These are phyloP conservation scores for Tolypocladium tundrense DNA, from an alignment of 2,329 filamentous ascomycete species.

Conservation along the genomic window DNA sequence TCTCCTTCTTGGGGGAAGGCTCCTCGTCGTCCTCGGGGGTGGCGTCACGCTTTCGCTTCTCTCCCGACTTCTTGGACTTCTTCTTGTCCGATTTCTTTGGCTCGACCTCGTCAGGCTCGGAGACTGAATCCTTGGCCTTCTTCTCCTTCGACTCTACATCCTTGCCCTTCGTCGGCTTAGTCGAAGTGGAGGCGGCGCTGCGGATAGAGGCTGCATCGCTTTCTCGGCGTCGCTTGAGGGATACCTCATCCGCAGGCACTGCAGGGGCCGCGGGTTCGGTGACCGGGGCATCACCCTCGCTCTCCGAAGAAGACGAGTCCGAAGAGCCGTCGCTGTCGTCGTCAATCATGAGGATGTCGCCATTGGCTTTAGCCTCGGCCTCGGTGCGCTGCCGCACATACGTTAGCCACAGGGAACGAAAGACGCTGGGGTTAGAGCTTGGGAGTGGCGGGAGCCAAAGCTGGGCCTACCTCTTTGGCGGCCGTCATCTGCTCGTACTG, in stretches of 20 bases:
- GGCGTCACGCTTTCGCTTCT: constrained; percentile 24
- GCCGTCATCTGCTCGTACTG: constrained; percentile 15
- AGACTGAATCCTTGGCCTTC: constrained; percentile 1
- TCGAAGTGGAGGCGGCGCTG: constrained; percentile 9
- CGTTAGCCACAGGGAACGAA: neutral
- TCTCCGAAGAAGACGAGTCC: constrained; percentile 11
- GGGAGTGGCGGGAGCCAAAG: neutral
- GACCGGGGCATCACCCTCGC: constrained; percentile 12
- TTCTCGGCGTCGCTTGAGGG: constrained; percentile 19
- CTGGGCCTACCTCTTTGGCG: constrained; percentile 5
- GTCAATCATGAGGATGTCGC: constrained; percentile 2
- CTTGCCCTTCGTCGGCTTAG: constrained; percentile 6
- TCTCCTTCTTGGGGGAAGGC: constrained; percentile 8
- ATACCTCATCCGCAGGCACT: constrained; percentile 18
- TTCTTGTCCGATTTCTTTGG: constrained; percentile 12
- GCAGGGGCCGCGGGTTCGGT: constrained; percentile 9
- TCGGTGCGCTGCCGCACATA: constrained; percentile 8
- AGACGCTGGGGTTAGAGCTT: neutral
- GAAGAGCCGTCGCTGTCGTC: constrained; percentile 7
- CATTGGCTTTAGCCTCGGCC: constrained; percentile 9
- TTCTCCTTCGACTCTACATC: constrained; percentile 6
- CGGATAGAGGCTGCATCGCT: constrained; percentile 17
- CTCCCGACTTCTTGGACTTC: constrained; percentile 18
- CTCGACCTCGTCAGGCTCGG: neutral
- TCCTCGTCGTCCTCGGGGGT: constrained; percentile 11